Percentiles rank a stretch among this genome's conserved stretches.
These are phyloP conservation scores for Fusarium devonianum DNA, from an alignment of 2,329 filamentous ascomycete genomes.

Conservation along the genomic window DNA sequence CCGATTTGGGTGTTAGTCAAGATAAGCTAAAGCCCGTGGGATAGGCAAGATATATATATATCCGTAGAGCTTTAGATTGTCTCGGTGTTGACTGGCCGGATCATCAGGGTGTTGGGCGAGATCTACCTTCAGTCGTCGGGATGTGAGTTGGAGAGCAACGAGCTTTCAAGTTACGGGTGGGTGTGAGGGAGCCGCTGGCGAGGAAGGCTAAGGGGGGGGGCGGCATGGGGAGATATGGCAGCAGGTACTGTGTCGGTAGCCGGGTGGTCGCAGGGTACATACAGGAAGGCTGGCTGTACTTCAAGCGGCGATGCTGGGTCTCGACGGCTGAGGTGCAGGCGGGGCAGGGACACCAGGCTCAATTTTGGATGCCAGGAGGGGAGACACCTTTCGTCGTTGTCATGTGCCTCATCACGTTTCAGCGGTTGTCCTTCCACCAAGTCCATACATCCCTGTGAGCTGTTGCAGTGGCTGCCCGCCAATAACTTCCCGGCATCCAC, in stretches of 20 bases:
- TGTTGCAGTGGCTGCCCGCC: too few species aligned
- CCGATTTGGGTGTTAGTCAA: too few species aligned
- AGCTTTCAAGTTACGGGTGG: constrained; percentile 1
- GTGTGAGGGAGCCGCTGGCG: constrained; percentile 9
- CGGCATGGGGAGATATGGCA: constrained; percentile 11
- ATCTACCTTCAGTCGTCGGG: background rate
- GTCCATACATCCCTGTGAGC: too few species aligned
- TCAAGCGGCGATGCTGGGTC: constrained; percentile 7
- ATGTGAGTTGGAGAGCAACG: constrained; percentile 1
- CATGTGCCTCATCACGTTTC: constrained; percentile 7
- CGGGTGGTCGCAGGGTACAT: constrained; percentile 18
- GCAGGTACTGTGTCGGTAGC: constrained; percentile 16
- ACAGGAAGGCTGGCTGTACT: constrained; percentile 33
- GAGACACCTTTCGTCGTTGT: background rate
- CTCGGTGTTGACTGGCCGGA: background rate
- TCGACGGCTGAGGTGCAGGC: constrained; percentile 6
- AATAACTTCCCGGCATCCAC: background rate
- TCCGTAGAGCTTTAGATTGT: background rate
- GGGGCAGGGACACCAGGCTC: constrained; percentile 18
- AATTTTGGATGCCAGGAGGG: constrained; percentile 15
- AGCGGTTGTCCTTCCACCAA: too few species aligned
- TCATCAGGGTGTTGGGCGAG: background rate
- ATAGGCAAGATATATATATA: too few species aligned
- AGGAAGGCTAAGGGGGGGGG: constrained; percentile 11
- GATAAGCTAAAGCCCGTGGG: too few species aligned